Percentiles rank a stretch among this genome's conserved stretches.
Conservation (phyloP, 1,284 basidiomycete genomes). For the Ceratobasidium theobromae region DNA sequence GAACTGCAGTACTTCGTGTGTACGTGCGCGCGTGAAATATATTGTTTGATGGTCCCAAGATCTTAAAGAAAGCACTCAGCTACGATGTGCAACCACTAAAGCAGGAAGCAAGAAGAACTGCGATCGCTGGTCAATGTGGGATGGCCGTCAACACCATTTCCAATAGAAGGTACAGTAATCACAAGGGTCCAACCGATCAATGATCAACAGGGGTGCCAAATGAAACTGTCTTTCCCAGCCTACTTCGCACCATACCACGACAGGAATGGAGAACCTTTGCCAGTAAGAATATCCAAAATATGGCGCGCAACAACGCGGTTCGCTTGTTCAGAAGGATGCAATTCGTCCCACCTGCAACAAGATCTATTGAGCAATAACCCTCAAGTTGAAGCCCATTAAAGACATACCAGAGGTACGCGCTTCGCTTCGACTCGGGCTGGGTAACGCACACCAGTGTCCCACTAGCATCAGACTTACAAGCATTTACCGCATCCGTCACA, state of each 20-base stretch:
- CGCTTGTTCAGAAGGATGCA: not conserved
- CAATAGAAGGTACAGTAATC: too few relatives aligned
- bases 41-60: too few relatives aligned
- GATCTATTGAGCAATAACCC: not conserved
- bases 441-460: conserved; percentile 18
- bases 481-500: conserved; percentile 53
- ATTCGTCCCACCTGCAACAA: conserved; percentile 11
- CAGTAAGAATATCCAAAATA: not conserved
- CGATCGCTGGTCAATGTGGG: not conserved
- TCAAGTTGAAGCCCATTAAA: not conserved
- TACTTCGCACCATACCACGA: conserved; percentile 11
- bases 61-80: too few relatives aligned
- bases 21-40: too few relatives aligned
- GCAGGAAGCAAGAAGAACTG: too few relatives aligned
- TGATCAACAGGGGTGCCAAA: not conserved
- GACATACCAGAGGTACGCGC: conserved; percentile 31
- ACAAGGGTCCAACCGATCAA: too few relatives aligned
- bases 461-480: conserved; percentile 46
- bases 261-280: not conserved
- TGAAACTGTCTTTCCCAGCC: not conserved
- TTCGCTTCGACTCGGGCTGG: conserved; percentile 8
- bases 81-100: too few relatives aligned
- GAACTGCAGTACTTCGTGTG: too few relatives aligned
- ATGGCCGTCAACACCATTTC: too few relatives aligned
- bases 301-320: conserved; percentile 7